Conservation (phyloP, 1,139 yeast genomes). For the Komagataea norvegica region DNA sequence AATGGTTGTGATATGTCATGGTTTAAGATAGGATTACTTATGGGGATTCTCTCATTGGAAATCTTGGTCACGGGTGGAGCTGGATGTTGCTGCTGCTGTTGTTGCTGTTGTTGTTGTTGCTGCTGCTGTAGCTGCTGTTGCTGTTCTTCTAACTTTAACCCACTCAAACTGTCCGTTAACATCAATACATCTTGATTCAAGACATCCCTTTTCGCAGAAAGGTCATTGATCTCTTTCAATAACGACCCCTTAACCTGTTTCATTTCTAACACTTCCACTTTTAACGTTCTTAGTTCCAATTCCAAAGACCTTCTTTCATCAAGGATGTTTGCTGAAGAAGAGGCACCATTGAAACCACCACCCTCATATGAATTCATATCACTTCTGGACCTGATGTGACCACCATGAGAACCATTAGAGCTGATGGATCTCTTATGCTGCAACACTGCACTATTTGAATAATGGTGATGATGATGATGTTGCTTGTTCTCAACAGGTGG, state of each 20-base stretch:
- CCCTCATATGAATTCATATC: conserved; percentile 5
- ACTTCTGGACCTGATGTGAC: conserved; percentile 10
- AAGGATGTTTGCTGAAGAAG: conserved; percentile 26
- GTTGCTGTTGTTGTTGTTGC: no score
- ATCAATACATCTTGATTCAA: conserved; percentile 17
- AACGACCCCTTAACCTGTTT: conserved; percentile 36
- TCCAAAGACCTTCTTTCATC: conserved; percentile 26
- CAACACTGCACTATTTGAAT: conserved; percentile 4
- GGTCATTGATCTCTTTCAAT: conserved; percentile 40
- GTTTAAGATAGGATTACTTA: not conserved
- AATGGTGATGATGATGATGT: conserved; percentile 8
- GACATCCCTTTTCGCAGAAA: conserved; percentile 28
- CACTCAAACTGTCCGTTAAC: conserved; percentile 13
- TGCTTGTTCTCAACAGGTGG: conserved; percentile 35
- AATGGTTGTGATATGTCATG: not conserved
- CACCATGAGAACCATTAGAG: conserved; percentile 2
- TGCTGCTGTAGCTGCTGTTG: no score
- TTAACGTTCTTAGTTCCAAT: conserved; percentile 30
- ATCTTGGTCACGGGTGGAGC: not conserved
- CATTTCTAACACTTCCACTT: conserved; percentile 31
- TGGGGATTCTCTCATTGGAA: conserved; percentile 1
- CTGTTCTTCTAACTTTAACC: no score
- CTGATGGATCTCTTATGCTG: conserved; percentile 9
- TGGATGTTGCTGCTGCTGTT: conserved; percentile 9
- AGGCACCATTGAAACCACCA: conserved; percentile 8